These are phyloP conservation scores for Ilex aquifolium DNA, from an alignment of 257 asterid genomes.

Conservation along the genomic window DNA sequence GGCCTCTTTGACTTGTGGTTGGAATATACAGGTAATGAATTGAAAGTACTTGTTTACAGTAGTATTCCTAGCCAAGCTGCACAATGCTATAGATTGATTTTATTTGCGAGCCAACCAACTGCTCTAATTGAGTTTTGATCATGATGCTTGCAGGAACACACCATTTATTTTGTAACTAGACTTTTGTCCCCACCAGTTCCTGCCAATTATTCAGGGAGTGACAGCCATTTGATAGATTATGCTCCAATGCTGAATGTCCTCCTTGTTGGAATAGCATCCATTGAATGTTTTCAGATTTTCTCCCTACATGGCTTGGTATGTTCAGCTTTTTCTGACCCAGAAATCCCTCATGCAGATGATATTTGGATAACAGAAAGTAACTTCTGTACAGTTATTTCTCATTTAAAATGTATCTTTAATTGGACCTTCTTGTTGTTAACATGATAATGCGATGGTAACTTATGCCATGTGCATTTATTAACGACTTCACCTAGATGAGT, in stretches of 20 bases:
- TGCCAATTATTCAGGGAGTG: slow-evolving; percentile 43
- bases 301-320: slow-evolving; percentile 94
- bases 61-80: too few relatives aligned
- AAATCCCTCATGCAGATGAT: neutral
- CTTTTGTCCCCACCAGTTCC: slow-evolving; percentile 86
- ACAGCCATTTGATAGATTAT: slow-evolving; percentile 70
- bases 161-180: slow-evolving; percentile 67
- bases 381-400: too few relatives aligned
- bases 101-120: too few relatives aligned
- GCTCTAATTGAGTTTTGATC: neutral
- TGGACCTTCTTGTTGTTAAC: too few relatives aligned
- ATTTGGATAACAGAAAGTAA: too few relatives aligned
- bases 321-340: slow-evolving; percentile 2
- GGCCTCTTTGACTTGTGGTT: slow-evolving; percentile 70
- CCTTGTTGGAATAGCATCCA: slow-evolving; percentile 86
- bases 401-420: too few relatives aligned
- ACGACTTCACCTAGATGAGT: too few relatives aligned
- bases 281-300: slow-evolving; percentile 88
- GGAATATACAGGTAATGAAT: slow-evolving; percentile 82
- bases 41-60: neutral
- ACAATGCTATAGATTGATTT: neutral
- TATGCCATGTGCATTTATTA: too few relatives aligned
- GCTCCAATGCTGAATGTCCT: slow-evolving; percentile 88
- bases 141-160: slow-evolving; percentile 69
- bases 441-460: too few relatives aligned